phyloP scores from a whole-genome alignment of 2,329 filamentous ascomycete genomes.

The Talaromyces marneffei region DNA sequence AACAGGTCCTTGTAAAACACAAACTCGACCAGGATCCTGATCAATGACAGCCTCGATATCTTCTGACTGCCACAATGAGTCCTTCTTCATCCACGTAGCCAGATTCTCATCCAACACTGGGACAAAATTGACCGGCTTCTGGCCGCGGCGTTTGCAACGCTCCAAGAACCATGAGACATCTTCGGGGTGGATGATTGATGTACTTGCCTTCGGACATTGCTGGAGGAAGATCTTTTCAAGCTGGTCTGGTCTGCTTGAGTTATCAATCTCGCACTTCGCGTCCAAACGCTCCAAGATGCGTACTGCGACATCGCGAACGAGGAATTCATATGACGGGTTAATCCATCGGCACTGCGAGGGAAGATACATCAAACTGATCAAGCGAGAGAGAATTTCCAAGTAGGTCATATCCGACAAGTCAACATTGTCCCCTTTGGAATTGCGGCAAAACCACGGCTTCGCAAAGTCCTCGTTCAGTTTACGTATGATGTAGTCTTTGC shows the following conservation, averaged over 20 bases:
- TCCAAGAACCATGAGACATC: not conserved
- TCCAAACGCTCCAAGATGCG: not conserved
- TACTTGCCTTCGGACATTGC: not conserved
- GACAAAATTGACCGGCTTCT: constrained; percentile 96
- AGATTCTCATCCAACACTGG: constrained; percentile 91
- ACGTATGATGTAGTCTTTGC: constrained; percentile 68
- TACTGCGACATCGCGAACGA: constrained; percentile 77
- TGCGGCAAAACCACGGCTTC: constrained; percentile 92
- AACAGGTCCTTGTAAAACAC: constrained; percentile 94
- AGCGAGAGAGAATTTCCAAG: constrained; percentile 72
- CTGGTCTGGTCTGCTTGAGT: not conserved
- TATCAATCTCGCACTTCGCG: not conserved
- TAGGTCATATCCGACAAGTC: constrained; percentile 97
- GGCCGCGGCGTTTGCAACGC: constrained; percentile 72
- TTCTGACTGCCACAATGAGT: constrained; percentile 98
- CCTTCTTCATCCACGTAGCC: constrained; percentile 99
- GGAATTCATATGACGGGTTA: constrained; percentile 69
- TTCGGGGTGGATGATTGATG: not conserved
- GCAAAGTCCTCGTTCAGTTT: constrained; percentile 94
- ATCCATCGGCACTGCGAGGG: constrained; percentile 76
- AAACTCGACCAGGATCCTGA: constrained; percentile 91
- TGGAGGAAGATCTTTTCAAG: not conserved
- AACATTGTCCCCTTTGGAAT: constrained; percentile 70
- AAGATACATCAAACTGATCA: constrained; percentile 86
- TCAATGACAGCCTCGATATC: constrained; percentile 91